Conservation (phyloP, 2,329 filamentous ascomycete genomes). For the Sarocladium kiliense region DNA sequence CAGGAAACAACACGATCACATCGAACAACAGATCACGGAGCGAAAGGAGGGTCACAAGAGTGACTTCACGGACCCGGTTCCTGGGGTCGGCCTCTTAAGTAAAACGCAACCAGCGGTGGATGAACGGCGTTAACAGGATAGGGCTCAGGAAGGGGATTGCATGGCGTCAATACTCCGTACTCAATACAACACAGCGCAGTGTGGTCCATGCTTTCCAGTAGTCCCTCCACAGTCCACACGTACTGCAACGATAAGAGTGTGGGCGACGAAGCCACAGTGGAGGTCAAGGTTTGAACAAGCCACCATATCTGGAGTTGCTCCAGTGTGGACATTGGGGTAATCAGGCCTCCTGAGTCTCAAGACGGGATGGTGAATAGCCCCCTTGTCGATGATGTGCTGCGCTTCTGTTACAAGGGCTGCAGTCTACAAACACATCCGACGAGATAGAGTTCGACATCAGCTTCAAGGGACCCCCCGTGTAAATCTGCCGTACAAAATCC, state of each 20-base stretch:
- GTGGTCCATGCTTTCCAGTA: neutral
- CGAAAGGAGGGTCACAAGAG: neutral
- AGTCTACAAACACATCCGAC: too few species aligned
- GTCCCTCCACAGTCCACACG: neutral
- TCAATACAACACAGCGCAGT: too few species aligned
- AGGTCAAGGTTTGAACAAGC: slow-evolving; percentile 3
- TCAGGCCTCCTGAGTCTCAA: neutral
- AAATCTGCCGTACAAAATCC: too few species aligned
- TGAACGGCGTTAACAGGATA: too few species aligned
- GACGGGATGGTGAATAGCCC: neutral
- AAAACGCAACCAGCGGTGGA: neutral
- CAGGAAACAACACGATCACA: neutral
- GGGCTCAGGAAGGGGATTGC: too few species aligned
- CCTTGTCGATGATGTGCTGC: neutral
- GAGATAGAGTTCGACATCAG: too few species aligned
- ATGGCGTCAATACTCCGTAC: too few species aligned
- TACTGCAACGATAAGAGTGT: slow-evolving; percentile 4
- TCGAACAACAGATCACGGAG: neutral
- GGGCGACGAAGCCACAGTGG: slow-evolving; percentile 6
- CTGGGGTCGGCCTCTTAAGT: slow-evolving; percentile 3
- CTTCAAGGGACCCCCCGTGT: too few species aligned
- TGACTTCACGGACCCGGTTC: neutral
- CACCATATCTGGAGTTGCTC: neutral
- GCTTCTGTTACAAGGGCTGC: too few species aligned
- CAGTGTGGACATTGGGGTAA: neutral